Percentiles rank a stretch among this genome's conserved stretches.
Conservation (phyloP, 2,329 filamentous ascomycete species). For the Simplicillium sp. region DNA sequence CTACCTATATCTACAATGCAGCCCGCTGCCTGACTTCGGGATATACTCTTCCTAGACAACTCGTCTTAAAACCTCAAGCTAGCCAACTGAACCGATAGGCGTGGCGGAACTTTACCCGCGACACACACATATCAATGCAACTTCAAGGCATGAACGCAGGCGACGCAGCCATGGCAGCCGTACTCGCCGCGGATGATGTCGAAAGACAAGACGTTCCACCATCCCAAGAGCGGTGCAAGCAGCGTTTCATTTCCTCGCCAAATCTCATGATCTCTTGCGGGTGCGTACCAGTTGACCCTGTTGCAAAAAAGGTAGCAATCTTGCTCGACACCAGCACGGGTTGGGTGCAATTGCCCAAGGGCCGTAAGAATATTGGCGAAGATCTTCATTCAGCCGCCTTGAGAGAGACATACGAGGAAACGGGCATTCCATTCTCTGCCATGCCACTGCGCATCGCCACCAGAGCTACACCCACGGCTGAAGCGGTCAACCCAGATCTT, state of each 20-base stretch:
- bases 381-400: constrained; percentile 29
- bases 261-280: constrained; percentile 36
- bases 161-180: not conserved
- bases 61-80: too few relatives aligned
- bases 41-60: too few relatives aligned
- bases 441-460: constrained; percentile 31
- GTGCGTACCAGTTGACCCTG: constrained; percentile 32
- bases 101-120: too few relatives aligned
- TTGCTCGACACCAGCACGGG: constrained; percentile 31
- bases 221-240: constrained; percentile 1
- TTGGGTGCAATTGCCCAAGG: constrained; percentile 38
- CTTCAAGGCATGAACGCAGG: too few relatives aligned
- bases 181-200: not conserved
- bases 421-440: constrained; percentile 28
- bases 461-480: constrained; percentile 25
- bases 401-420: constrained; percentile 38
- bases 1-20: too few relatives aligned
- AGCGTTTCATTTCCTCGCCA: constrained; percentile 27
- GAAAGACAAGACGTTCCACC: not conserved
- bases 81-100: too few relatives aligned
- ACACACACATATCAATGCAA: too few relatives aligned
- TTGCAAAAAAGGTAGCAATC: constrained; percentile 25
- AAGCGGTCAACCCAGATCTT: constrained; percentile 4
- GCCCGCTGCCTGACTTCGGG: too few relatives aligned
- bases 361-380: constrained; percentile 37